These are phyloP conservation scores for Cystofilobasidium bisporidii DNA, from an alignment of 768 basidiomycete genomes.

Conservation along the genomic window DNA sequence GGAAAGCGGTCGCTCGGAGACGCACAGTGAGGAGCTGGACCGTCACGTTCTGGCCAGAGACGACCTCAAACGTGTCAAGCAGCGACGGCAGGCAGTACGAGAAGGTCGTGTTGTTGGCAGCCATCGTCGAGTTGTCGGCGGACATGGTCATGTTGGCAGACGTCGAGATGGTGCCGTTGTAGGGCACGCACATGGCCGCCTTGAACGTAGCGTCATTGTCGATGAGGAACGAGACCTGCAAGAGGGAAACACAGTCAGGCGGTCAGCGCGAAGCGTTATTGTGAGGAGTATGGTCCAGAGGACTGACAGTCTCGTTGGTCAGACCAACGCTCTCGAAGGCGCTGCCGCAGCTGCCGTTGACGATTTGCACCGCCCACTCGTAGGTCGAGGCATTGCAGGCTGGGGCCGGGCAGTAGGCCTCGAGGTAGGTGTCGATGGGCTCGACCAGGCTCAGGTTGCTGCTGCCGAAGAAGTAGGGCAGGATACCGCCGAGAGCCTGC, in stretches of 20 bases:
- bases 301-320: background rate
- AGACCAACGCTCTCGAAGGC: background rate
- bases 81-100: slow-evolving; percentile 4
- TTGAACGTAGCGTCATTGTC: background rate
- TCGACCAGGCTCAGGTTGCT: background rate
- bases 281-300: background rate
- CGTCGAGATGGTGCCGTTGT: background rate
- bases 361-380: background rate
- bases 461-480: slow-evolving; percentile 1
- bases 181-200: background rate
- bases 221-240: background rate
- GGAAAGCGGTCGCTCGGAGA: background rate
- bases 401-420: background rate
- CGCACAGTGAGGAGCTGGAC: background rate
- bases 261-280: background rate
- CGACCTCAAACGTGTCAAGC: background rate
- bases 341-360: background rate
- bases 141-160: background rate
- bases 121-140: background rate
- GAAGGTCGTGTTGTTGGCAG: background rate
- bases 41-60: background rate
- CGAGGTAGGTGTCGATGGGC: background rate
- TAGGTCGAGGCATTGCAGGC: background rate
- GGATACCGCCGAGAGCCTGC: background rate
- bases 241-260: background rate